These are phyloP conservation scores for Coemansia sp. DNA, from an alignment of 192 early-diverging fungal species.

Conservation along the genomic window DNA sequence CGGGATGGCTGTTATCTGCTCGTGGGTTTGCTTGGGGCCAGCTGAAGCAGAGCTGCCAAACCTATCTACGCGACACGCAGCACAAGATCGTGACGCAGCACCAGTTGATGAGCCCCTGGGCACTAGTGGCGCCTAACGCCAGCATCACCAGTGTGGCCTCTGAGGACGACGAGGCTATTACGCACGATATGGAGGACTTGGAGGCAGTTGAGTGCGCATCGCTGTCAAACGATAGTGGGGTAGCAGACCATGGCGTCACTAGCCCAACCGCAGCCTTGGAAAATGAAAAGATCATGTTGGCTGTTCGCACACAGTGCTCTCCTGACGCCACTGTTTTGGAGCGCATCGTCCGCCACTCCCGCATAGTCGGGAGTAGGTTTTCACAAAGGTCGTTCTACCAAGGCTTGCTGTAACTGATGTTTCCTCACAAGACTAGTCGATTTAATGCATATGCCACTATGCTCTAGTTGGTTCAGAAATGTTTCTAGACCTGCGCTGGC, in stretches of 20 bases:
- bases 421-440: background rate
- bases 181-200: background rate
- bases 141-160: background rate
- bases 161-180: background rate
- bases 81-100: slow-evolving; percentile 30
- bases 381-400: slow-evolving; percentile 22
- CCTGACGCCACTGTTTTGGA: slow-evolving; percentile 27
- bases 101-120: slow-evolving; percentile 26
- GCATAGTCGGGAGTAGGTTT: slow-evolving; percentile 24
- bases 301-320: slow-evolving; percentile 8
- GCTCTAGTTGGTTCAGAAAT: background rate
- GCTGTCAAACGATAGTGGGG: background rate
- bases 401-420: slow-evolving; percentile 1
- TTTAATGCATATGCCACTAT: slow-evolving; percentile 7
- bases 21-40: slow-evolving; percentile 38
- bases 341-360: slow-evolving; percentile 40
- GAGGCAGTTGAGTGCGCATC: background rate
- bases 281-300: slow-evolving; percentile 15
- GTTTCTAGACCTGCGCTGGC: background rate
- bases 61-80: slow-evolving; percentile 33
- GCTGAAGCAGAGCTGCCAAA: slow-evolving; percentile 32
- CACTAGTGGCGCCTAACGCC: background rate
- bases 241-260: background rate
- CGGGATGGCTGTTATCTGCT: slow-evolving; percentile 34
- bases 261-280: slow-evolving; percentile 4